phyloP scores from a whole-genome alignment of 83 land plant species.

The Picea engelmannii region DNA sequence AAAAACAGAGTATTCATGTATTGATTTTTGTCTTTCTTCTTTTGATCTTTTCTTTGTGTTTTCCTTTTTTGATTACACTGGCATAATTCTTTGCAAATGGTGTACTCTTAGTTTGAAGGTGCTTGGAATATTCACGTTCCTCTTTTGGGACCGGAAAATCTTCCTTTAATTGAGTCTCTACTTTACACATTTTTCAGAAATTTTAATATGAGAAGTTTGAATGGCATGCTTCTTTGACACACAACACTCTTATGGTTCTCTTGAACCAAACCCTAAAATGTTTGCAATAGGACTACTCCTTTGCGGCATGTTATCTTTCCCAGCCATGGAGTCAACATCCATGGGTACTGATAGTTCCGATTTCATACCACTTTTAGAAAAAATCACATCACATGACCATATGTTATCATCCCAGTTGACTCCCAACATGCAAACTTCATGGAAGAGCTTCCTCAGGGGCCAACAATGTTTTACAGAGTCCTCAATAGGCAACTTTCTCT shows the following conservation, averaged over 20 bases:
- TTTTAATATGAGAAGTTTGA: neutral
- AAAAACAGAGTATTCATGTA: too few species aligned
- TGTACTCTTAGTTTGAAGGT: too few species aligned
- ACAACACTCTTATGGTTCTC: neutral
- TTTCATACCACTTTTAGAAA: neutral
- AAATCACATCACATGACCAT: neutral
- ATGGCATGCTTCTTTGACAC: neutral
- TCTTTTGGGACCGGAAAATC: too few species aligned
- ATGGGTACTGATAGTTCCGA: neutral
- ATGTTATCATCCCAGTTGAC: neutral
- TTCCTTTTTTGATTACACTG: too few species aligned
- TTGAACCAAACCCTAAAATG: neutral
- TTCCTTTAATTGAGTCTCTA: too few species aligned
- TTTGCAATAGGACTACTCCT: neutral
- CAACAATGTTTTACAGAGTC: neutral
- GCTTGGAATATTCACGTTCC: too few species aligned
- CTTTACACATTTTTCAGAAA: neutral
- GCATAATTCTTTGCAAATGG: too few species aligned
- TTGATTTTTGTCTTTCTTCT: too few species aligned
- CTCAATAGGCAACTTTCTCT: neutral
- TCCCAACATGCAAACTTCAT: neutral
- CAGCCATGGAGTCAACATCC: neutral
- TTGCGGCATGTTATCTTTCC: neutral
- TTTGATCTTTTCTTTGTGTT: too few species aligned
- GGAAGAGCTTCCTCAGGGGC: neutral